Evolutionary conservation across 768 basidiomycete genomes (phyloP).

Genomic region (Podaxis mareebaensis): DNA sequence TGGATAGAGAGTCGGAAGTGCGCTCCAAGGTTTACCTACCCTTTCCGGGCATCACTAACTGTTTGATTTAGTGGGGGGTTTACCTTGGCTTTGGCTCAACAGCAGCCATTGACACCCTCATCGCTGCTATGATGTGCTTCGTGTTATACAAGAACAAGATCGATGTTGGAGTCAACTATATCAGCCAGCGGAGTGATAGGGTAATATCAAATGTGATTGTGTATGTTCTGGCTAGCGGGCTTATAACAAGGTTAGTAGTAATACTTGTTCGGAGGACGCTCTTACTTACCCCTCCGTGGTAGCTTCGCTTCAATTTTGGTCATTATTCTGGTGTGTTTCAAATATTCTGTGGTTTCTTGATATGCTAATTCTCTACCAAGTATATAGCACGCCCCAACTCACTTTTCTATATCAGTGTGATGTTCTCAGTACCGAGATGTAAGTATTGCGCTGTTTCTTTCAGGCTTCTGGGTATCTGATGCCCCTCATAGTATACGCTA

Average conservation of each 20-base stretch:
- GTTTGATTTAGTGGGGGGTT: slow-evolving; percentile 28
- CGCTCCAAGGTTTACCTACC: not conserved
- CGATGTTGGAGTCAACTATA: not conserved
- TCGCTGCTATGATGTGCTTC: slow-evolving; percentile 33
- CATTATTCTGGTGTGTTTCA: slow-evolving; percentile 27
- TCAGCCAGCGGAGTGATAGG: slow-evolving; percentile 22
- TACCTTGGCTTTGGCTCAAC: slow-evolving; percentile 35
- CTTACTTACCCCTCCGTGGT: not conserved
- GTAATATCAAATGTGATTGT: slow-evolving; percentile 30
- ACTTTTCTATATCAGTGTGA: slow-evolving; percentile 31
- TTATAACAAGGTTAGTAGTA: slow-evolving; percentile 29
- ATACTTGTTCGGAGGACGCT: not conserved
- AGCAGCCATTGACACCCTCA: slow-evolving; percentile 31
- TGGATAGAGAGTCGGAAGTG: not conserved
- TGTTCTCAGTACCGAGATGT: slow-evolving; percentile 33
- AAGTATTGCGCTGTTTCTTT: slow-evolving; percentile 13
- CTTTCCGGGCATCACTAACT: not conserved
- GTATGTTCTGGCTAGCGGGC: slow-evolving; percentile 33
- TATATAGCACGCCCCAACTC: slow-evolving; percentile 31
- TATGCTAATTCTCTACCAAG: slow-evolving; percentile 16
- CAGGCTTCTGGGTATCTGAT: not conserved
- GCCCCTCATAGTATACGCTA: slow-evolving; percentile 20
- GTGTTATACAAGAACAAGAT: slow-evolving; percentile 29
- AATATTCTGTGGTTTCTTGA: not conserved
- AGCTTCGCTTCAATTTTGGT: slow-evolving; percentile 32